Evolutionary conservation across 495 filamentous ascomycete species (phyloP).

Genomic region (Hyaloscypha hepaticicola): DNA sequence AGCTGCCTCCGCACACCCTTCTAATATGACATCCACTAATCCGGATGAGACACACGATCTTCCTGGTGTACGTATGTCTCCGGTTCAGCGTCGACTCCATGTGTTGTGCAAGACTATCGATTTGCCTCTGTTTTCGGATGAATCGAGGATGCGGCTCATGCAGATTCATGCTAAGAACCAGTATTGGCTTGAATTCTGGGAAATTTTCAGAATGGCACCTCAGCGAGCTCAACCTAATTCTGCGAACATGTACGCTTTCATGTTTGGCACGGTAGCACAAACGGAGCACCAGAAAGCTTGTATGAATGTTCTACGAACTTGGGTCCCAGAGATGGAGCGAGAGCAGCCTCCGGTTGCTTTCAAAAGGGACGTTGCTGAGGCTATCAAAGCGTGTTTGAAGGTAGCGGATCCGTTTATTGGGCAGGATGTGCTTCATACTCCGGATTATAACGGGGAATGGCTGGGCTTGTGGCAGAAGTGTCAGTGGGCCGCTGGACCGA

Average conservation of each 20-base stretch:
- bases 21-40: not conserved
- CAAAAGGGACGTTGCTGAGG: constrained; percentile 39
- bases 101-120: constrained; percentile 37
- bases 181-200: constrained; percentile 60
- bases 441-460: constrained; percentile 26
- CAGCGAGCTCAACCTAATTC: constrained; percentile 50
- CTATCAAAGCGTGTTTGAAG: constrained; percentile 50
- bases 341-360: constrained; percentile 55
- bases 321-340: constrained; percentile 55
- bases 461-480: constrained; percentile 21
- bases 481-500: not conserved
- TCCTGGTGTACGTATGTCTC: constrained; percentile 19
- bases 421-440: not conserved
- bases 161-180: constrained; percentile 38
- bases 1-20: constrained; percentile 17
- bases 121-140: constrained; percentile 47
- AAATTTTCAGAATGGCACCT: constrained; percentile 57
- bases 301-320: constrained; percentile 48
- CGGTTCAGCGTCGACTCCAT: constrained; percentile 22
- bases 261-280: constrained; percentile 53
- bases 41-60: constrained; percentile 22
- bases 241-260: constrained; percentile 51
- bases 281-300: constrained; percentile 46
- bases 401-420: constrained; percentile 51
- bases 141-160: constrained; percentile 50